A percentile compares a stretch with the other conserved stretches of the same genome.
Conservation (phyloP, 1,139 yeast species). For the Candida sp. region DNA sequence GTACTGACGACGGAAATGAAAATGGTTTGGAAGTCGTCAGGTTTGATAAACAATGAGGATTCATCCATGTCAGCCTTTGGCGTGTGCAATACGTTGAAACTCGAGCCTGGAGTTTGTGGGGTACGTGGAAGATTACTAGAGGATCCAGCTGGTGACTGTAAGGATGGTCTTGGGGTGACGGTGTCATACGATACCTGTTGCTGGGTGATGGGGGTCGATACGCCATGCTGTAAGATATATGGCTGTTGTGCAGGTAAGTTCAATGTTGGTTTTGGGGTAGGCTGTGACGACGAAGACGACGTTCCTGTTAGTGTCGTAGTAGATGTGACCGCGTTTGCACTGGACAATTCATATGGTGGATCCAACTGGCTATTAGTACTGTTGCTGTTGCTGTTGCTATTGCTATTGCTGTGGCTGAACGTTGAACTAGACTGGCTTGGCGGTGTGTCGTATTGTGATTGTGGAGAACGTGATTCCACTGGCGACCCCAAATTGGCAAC, state of each 20-base stretch:
- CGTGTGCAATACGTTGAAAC: slow-evolving; percentile 29
- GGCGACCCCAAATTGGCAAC: slow-evolving; percentile 12
- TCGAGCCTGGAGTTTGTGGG: slow-evolving; percentile 20
- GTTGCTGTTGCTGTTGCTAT: background rate
- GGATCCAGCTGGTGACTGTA: slow-evolving; percentile 13
- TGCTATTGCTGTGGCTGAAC: slow-evolving; percentile 7
- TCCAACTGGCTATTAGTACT: slow-evolving; percentile 10
- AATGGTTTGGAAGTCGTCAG: slow-evolving; percentile 68
- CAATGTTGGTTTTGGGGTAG: slow-evolving; percentile 3
- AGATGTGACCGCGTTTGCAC: slow-evolving; percentile 12
- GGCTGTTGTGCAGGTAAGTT: background rate
- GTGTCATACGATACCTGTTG: background rate
- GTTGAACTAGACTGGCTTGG: slow-evolving; percentile 18
- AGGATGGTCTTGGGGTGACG: slow-evolving; percentile 10
- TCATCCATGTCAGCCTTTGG: slow-evolving; percentile 31
- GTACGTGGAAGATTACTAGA: slow-evolving; percentile 5
- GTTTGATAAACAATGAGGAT: slow-evolving; percentile 57
- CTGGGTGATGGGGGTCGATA: background rate
- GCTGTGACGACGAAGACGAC: background rate
- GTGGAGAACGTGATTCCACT: background rate
- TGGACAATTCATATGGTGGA: slow-evolving; percentile 13
- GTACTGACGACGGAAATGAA: slow-evolving; percentile 63
- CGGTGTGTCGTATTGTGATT: slow-evolving; percentile 10
- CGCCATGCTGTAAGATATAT: background rate
- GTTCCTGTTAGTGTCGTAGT: slow-evolving; percentile 6